Percentiles rank a stretch among this genome's conserved stretches.
These are phyloP conservation scores for Citrus unshiu DNA, from an alignment of 345 rosid genomes.

Conservation along the genomic window DNA sequence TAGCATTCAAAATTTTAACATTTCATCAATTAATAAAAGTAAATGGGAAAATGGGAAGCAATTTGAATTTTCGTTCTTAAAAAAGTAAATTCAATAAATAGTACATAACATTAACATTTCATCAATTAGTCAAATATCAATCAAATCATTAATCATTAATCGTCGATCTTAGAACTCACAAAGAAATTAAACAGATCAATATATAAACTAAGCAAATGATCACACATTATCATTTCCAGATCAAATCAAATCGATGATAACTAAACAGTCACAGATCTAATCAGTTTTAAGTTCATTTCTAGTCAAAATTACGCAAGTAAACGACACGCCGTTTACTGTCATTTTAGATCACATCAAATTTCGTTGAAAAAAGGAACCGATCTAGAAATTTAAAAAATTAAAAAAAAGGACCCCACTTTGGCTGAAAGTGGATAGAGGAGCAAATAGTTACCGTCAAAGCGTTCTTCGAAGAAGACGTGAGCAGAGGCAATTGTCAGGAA, in stretches of 20 bases:
- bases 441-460: constrained; percentile 62
- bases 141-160: background rate
- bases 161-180: background rate
- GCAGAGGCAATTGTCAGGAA: constrained; percentile 50
- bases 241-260: background rate
- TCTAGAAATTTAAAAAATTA: background rate
- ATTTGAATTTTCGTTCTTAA: background rate
- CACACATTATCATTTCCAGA: constrained; percentile 1
- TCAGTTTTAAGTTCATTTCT: background rate
- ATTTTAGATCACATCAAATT: constrained; percentile 5
- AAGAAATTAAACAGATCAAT: background rate
- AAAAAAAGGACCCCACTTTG: background rate
- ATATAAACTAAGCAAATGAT: background rate
- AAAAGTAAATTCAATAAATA: background rate
- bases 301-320: background rate
- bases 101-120: background rate
- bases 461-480: constrained; percentile 82
- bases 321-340: background rate
- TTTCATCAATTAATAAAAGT: background rate
- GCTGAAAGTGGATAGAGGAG: background rate
- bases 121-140: background rate
- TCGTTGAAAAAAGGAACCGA: constrained; percentile 7
- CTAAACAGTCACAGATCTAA: constrained; percentile 18
- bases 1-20: background rate
- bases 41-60: background rate